Conservation (phyloP, 2,329 filamentous ascomycete species). For the Fusarium udum region DNA sequence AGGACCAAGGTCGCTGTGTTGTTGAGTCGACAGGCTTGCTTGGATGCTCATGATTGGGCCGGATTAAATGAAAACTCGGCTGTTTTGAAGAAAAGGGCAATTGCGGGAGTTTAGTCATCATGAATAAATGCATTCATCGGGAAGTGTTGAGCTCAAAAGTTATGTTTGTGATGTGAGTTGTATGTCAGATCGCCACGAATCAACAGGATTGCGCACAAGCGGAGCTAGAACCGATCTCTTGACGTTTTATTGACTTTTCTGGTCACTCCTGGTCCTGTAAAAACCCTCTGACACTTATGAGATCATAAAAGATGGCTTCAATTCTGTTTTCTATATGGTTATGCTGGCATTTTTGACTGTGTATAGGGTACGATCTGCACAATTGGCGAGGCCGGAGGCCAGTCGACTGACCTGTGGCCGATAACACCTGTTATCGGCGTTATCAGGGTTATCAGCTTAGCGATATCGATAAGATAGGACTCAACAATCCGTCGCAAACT, state of each 20-base stretch:
- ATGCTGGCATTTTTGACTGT: rapidly evolving
- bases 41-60: conserved; percentile 9
- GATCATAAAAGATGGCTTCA: rapidly evolving
- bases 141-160: rapidly evolving
- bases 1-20: conserved; percentile 2
- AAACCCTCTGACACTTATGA: rapidly evolving
- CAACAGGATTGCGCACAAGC: too few relatives aligned
- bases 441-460: neutral
- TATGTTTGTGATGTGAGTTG: too few relatives aligned
- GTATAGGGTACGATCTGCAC: neutral
- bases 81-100: conserved; percentile 4
- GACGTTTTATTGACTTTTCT: neutral
- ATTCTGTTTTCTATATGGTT: neutral
- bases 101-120: neutral
- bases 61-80: conserved; percentile 6
- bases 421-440: neutral
- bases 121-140: rapidly evolving
- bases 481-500: neutral
- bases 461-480: neutral
- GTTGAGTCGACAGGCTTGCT: conserved; percentile 6
- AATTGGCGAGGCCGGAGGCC: too few relatives aligned
- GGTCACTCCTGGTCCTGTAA: rapidly evolving
- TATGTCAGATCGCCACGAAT: too few relatives aligned
- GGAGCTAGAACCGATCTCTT: rapidly evolving
- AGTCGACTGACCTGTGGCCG: neutral